A percentile compares a stretch with the other conserved stretches of the same genome.
Conservation (phyloP, 2,329 filamentous ascomycete genomes). For the Fusarium musae region DNA sequence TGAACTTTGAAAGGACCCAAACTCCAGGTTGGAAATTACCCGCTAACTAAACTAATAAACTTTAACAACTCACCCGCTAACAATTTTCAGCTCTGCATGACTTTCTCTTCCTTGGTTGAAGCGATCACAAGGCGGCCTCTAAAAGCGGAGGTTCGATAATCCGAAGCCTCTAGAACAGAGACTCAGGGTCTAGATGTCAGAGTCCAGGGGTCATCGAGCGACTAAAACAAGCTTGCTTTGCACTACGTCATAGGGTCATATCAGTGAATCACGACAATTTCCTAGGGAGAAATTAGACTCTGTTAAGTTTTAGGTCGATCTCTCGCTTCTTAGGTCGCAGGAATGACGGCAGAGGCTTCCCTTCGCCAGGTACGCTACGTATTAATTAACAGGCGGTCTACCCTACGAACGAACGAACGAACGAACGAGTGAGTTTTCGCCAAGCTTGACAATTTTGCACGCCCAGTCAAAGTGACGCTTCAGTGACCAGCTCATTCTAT, state of each 20-base stretch:
- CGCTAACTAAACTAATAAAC: not conserved
- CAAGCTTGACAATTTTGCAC: not conserved
- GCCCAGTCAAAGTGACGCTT: constrained; percentile 10
- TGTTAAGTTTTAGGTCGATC: constrained; percentile 8
- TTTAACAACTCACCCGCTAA: not conserved
- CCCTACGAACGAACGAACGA: not conserved
- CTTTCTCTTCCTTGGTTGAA: not conserved
- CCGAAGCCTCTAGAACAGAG: not conserved
- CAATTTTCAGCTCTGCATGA: not conserved
- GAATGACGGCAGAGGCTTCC: constrained; percentile 36
- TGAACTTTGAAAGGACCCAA: not conserved
- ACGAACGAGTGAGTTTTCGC: not conserved
- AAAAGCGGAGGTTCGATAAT: not conserved
- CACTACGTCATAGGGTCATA: constrained; percentile 29
- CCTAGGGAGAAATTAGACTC: constrained; percentile 3
- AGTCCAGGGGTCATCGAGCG: constrained; percentile 14
- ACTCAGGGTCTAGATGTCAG: not conserved
- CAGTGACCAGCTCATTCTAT: not conserved
- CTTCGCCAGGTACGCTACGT: not conserved
- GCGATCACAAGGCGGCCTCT: not conserved
- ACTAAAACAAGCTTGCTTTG: constrained; percentile 33
- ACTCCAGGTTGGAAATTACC: not conserved
- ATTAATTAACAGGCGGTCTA: constrained; percentile 20
- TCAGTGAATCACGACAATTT: constrained; percentile 32
- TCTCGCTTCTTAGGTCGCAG: not conserved